phyloP scores from a whole-genome alignment of 2,329 filamentous ascomycete genomes.

The Cladosporium colombiae region DNA sequence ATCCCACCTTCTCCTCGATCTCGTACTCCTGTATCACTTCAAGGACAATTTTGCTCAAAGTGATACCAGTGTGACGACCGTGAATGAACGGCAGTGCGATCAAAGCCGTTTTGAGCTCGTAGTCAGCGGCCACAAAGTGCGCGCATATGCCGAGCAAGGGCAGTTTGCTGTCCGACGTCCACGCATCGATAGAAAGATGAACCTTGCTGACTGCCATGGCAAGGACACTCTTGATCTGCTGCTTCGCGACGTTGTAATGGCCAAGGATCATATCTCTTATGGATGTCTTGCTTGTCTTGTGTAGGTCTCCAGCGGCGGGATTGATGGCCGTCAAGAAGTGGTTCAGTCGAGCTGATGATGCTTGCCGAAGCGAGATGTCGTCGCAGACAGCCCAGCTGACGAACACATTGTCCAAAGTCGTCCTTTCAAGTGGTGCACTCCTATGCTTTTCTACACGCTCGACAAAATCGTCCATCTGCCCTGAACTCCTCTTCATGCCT shows the following conservation, averaged over 20 bases:
- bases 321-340: not conserved
- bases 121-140: slow-evolving; percentile 7
- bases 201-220: slow-evolving; percentile 5
- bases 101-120: not conserved
- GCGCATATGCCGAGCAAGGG: slow-evolving; percentile 9
- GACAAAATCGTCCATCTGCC: not conserved
- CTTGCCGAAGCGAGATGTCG: not conserved
- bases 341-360: not conserved
- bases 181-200: slow-evolving; percentile 1
- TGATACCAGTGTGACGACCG: slow-evolving; percentile 2
- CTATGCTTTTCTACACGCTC: not conserved
- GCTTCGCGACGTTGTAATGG: not conserved
- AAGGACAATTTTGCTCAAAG: not conserved
- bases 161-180: slow-evolving; percentile 4
- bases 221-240: not conserved
- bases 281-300: slow-evolving; percentile 4
- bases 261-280: not conserved
- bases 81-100: slow-evolving; percentile 3
- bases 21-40: not conserved
- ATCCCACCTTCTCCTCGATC: slow-evolving; percentile 20
- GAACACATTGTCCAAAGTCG: not conserved
- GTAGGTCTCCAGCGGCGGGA: not conserved
- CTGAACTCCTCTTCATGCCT: not conserved
- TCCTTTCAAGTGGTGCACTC: not conserved
- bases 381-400: not conserved